Percentiles rank a stretch among this genome's conserved stretches.
phyloP scores from a whole-genome alignment of 345 rosid species.

The Combretum micranthum region DNA sequence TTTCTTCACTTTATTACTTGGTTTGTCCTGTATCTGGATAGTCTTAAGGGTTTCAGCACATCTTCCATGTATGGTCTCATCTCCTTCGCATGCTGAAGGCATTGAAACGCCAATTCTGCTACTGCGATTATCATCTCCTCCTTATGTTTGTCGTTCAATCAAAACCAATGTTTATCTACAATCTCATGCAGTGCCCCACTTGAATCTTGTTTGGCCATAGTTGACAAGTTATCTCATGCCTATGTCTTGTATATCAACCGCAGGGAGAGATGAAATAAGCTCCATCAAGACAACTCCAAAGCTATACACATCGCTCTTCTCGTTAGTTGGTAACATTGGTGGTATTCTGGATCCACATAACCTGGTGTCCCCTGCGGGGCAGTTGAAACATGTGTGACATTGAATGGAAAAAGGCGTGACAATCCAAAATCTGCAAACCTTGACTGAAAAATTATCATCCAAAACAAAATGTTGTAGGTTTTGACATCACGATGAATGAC shows the following conservation, averaged over 20 bases:
- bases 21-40: conserved; percentile 26
- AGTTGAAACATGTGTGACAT: conserved; percentile 75
- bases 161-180: conserved; percentile 63
- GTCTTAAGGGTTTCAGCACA: conserved; percentile 36
- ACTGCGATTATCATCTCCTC: conserved; percentile 49
- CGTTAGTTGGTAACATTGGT: conserved; percentile 69
- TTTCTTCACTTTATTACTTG: conserved; percentile 14
- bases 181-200: conserved; percentile 48
- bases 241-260: conserved; percentile 79
- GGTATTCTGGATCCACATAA: conserved; percentile 90
- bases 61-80: conserved; percentile 64
- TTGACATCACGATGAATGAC: conserved; percentile 90
- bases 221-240: conserved; percentile 71
- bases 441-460: conserved; percentile 59
- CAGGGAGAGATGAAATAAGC: conserved; percentile 76
- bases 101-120: conserved; percentile 79
- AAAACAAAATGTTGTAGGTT: conserved; percentile 86
- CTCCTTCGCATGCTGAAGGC: conserved; percentile 64
- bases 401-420: conserved; percentile 67
- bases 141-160: conserved; percentile 41
- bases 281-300: conserved; percentile 67
- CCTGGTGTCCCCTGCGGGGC: conserved; percentile 98
- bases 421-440: conserved; percentile 94
- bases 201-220: conserved; percentile 79
- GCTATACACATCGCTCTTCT: conserved; percentile 79